Conservation (phyloP, 495 filamentous ascomycete species). For the Pseudomonodictys pantanalensis region DNA sequence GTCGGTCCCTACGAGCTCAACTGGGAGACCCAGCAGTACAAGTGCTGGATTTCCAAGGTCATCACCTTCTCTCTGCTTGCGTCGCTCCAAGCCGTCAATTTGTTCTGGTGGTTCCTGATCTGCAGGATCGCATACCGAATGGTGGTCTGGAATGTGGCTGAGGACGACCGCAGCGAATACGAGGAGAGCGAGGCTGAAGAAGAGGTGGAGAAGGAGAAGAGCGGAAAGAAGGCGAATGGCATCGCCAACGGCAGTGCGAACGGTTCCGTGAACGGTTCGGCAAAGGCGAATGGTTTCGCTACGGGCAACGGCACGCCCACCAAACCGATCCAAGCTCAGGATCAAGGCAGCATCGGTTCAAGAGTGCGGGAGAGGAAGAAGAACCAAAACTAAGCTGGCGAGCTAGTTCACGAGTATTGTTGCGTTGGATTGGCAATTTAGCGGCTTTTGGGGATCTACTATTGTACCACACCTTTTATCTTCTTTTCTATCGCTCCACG, state of each 20-base stretch:
- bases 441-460: not conserved
- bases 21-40: constrained; percentile 46
- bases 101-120: constrained; percentile 44
- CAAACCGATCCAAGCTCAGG: not conserved
- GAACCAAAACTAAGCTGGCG: constrained; percentile 2
- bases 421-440: not conserved
- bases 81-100: constrained; percentile 40
- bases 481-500: not conserved
- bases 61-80: constrained; percentile 42
- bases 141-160: constrained; percentile 23
- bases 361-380: constrained; percentile 14
- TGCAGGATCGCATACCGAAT: constrained; percentile 37
- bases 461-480: not conserved
- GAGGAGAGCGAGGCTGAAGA: constrained; percentile 38
- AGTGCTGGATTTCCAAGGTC: constrained; percentile 41
- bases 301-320: constrained; percentile 20
- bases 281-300: not conserved
- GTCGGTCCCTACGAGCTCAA: constrained; percentile 67
- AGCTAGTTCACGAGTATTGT: not conserved
- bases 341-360: not conserved
- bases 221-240: not conserved
- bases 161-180: constrained; percentile 43
- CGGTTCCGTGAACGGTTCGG: not conserved
- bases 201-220: constrained; percentile 9
- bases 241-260: not conserved